Conservation (phyloP, 192 early-diverging fungal genomes). For the Coemansia sp. region DNA sequence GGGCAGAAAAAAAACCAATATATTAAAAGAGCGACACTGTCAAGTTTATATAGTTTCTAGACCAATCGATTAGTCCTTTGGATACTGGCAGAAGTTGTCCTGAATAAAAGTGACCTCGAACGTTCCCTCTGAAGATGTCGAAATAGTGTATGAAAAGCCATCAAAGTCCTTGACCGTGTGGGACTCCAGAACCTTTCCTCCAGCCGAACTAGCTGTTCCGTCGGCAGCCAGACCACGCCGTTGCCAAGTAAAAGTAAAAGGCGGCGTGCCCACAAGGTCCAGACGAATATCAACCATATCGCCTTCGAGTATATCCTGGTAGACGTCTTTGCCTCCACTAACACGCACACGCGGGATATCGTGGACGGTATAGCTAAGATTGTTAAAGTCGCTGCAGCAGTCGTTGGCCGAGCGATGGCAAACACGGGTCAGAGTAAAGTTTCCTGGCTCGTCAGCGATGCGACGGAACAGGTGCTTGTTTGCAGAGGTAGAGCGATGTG, state of each 20-base stretch:
- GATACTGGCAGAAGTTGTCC: slow-evolving; percentile 66
- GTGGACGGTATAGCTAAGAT: slow-evolving; percentile 56
- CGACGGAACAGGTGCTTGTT: slow-evolving; percentile 65
- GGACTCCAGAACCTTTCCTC: slow-evolving; percentile 43
- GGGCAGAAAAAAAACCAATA: too few species aligned
- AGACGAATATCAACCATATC: slow-evolving; percentile 59
- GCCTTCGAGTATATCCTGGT: slow-evolving; percentile 67
- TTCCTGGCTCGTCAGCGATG: slow-evolving; percentile 60
- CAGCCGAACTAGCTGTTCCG: background rate
- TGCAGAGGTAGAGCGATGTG: slow-evolving; percentile 14
- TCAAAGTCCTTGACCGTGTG: slow-evolving; percentile 62
- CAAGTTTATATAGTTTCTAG: background rate
- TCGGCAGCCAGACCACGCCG: slow-evolving; percentile 31
- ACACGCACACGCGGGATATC: slow-evolving; percentile 65
- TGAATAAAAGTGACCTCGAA: slow-evolving; percentile 66
- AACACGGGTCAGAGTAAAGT: slow-evolving; percentile 58
- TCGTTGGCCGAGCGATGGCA: slow-evolving; percentile 61
- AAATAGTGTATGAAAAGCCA: slow-evolving; percentile 50
- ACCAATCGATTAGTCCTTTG: slow-evolving; percentile 34
- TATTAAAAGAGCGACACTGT: too few species aligned
- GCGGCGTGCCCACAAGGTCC: slow-evolving; percentile 65
- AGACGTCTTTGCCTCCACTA: slow-evolving; percentile 63
- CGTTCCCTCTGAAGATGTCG: slow-evolving; percentile 62
- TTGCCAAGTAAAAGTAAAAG: slow-evolving; percentile 71
- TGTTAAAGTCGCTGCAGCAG: slow-evolving; percentile 61